Conservation (phyloP, 345 rosid genomes). For the Sisymbrium altissimum region DNA sequence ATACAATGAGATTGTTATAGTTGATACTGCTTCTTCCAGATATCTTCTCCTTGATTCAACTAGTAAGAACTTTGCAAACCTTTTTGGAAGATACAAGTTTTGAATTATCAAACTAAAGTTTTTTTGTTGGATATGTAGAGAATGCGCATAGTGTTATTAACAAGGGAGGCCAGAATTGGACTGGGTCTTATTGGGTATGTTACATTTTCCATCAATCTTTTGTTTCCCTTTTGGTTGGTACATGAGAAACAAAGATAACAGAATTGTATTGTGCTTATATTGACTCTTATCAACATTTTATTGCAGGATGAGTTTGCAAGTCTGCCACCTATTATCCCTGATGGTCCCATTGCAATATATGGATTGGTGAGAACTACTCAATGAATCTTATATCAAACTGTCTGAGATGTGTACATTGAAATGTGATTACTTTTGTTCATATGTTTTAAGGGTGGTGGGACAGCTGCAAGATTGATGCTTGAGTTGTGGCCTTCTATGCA, state of each 20-base stretch:
- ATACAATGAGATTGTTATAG: constrained; percentile 70
- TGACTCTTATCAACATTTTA: constrained; percentile 9
- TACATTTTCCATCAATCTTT: neutral
- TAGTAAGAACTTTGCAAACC: constrained; percentile 27
- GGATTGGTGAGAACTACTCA: constrained; percentile 55
- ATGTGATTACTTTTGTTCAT: neutral
- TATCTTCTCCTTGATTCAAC: constrained; percentile 82
- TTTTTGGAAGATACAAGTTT: neutral
- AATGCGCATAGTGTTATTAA: constrained; percentile 73
- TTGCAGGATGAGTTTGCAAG: constrained; percentile 74
- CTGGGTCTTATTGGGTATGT: constrained; percentile 75
- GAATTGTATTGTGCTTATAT: neutral
- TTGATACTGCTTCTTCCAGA: constrained; percentile 58
- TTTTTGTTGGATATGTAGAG: constrained; percentile 52
- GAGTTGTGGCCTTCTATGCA: constrained; percentile 65
- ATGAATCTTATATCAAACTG: neutral
- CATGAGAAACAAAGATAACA: neutral
- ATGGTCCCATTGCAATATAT: constrained; percentile 70
- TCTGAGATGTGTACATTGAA: neutral
- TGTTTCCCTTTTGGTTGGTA: neutral
- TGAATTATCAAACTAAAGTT: too few relatives aligned
- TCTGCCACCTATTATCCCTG: constrained; percentile 68
- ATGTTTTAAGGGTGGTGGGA: constrained; percentile 77
- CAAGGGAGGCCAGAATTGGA: constrained; percentile 68
- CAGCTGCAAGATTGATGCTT: constrained; percentile 85